A percentile compares a stretch with the other conserved stretches of the same genome.
Conservation (phyloP, 2,329 filamentous ascomycete species). For the Colletotrichum noveboracense region DNA sequence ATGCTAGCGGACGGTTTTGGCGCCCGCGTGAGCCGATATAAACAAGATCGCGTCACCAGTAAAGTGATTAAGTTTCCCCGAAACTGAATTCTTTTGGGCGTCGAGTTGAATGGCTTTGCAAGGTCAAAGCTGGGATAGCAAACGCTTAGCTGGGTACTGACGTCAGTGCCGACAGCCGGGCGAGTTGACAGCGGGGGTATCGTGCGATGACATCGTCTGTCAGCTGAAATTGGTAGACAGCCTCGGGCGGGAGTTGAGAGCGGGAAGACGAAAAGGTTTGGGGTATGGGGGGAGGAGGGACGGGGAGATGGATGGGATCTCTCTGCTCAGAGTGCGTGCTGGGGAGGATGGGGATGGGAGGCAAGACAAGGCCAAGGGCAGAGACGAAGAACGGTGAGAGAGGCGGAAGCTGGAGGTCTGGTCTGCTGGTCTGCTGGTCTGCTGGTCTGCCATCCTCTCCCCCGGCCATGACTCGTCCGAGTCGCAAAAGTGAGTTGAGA, state of each 20-base stretch:
- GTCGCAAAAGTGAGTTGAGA: slow-evolving; percentile 19
- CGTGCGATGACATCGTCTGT: slow-evolving; percentile 16
- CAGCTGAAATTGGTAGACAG: slow-evolving; percentile 16
- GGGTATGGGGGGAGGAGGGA: not conserved
- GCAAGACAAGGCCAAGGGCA: not conserved
- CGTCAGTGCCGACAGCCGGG: slow-evolving; percentile 10
- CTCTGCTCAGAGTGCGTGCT: not conserved
- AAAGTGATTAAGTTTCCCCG: slow-evolving; percentile 9
- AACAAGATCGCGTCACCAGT: slow-evolving; percentile 9
- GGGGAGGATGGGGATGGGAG: not conserved
- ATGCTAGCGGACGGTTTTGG: not conserved
- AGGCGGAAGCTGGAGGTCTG: not conserved
- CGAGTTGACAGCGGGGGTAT: slow-evolving; percentile 10
- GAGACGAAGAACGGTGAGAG: not conserved
- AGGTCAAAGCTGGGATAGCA: slow-evolving; percentile 16
- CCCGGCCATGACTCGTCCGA: slow-evolving; percentile 12
- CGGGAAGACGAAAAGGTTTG: not conserved
- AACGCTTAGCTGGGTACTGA: not conserved
- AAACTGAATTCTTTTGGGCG: not conserved
- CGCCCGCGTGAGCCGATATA: not conserved
- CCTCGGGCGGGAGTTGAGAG: slow-evolving; percentile 1
- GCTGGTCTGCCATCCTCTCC: not conserved
- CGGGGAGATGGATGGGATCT: not conserved
- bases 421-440: not conserved
- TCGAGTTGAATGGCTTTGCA: slow-evolving; percentile 7